Evolutionary conservation across 2,329 filamentous ascomycete genomes (phyloP), one percentile per base, ranked within the genome.

Genomic region (Beauveria sp.): DNA sequence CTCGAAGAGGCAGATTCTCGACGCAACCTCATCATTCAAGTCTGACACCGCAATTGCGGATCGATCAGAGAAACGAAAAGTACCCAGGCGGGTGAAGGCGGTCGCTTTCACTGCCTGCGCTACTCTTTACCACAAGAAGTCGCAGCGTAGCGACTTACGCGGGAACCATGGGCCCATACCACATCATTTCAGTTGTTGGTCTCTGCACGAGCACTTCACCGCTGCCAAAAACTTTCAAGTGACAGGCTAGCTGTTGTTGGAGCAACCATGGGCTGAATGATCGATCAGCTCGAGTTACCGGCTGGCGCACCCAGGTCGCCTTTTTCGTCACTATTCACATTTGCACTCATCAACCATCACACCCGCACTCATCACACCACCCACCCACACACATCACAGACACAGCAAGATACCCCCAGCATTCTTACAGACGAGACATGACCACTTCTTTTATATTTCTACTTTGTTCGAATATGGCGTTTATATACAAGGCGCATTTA

Each of bases 1-100:
- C 75, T 91, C 18, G 91, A 96, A 60, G 92, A 96, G 68, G 87
- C 85, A 1, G 85, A 88, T 52, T 77, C 80, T 59, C 80, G 87
- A 65, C 88, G 89, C 68, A 84, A 81, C 61, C 78, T 87, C 53
- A 85, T 81, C 63, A 87, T 90, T 63, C 75, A 76, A 20, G 78
- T 87, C 20, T 86, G 70, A 67, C 8, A 6, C 14, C 16, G 3
- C 18, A 34, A 38, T 18, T n/a, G 10, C 9, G 26, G 46, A n/a
- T 24, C 24, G 26, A 49, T 3, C 20, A 46, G 45, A 46, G 45
- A 24, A 22, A 22, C 20, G 45, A 46, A 46, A 16, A 46, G 30
- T 38, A 10, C 34, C 45, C n/a, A 24, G 45, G 20, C 45, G 45
- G 20, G 22, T 20, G 7, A 43, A 22, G 43, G 43, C 43, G 43